Evolutionary conservation across 495 filamentous ascomycete genomes (phyloP), one percentile per base, ranked within the genome.

Genomic region (Schizothecium vesticola): DNA sequence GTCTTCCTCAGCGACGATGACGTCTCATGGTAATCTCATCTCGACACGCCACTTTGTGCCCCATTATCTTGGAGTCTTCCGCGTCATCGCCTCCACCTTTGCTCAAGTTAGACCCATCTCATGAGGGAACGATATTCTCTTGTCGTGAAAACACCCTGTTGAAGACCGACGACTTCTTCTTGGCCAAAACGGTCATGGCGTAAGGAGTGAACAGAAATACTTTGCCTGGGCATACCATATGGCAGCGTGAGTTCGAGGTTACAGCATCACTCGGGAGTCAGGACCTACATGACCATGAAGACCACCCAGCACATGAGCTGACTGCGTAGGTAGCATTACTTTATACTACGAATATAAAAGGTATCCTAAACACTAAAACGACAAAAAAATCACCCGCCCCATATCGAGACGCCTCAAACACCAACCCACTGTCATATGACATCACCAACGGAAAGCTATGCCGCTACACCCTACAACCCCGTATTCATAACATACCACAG

Each of bases 401-500:
- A 64, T 56, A 56, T n/a, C 12, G 24, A 23, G 22, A 59, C 57
- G 57, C 57, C 28, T 65, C 29, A 51, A 64, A 55, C 25, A 24
- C 16, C 6, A 51, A 6, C 33, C 33, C 16, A 56, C 23, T 26
- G 43, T 19, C 19, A 16, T 13, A 8, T 3, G 9, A 16, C 23
- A 7, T 64, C 13, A 31, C 16, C 3, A 51, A 51, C n/a, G 43
- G 16, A n/a, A 51, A 51, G 19, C 5, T 6, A 51, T 5, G 36
- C 36, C 36, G 33, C 33, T 8, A 16, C 5, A 5, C 12, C 43
- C 43, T 51, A 51, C 19, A 51, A 51, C 43, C 70, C 75, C 56
- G 76, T 61, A 60, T 70, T 77, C 75, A 77, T 77, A 64, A 69
- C 76, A 11, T 64, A 56, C 70, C 70, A 76, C n/a, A 66, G 43